phyloP scores from a whole-genome alignment of 2,329 filamentous ascomycete genomes.

The Reticulascus tulasneorum region DNA sequence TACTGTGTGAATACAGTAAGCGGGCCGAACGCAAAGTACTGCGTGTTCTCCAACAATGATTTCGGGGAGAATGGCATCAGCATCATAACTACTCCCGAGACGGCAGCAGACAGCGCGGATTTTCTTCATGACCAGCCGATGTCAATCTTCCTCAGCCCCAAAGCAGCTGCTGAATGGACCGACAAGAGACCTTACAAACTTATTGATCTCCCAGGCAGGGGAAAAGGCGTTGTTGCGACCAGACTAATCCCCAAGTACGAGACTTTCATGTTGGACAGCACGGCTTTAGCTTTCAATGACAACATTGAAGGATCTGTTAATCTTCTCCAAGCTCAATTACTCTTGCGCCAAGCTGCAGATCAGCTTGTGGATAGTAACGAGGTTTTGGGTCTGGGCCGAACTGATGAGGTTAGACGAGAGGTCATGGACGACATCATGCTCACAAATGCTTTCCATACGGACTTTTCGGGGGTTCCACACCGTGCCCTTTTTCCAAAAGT shows the following conservation, averaged over 20 bases:
- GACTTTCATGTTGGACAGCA: conserved; percentile 30
- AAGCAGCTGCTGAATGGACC: too few relatives aligned
- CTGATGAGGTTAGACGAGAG: conserved; percentile 17
- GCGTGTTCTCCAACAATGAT: conserved; percentile 24
- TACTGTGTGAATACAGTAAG: conserved; percentile 14
- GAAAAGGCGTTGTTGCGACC: conserved; percentile 29
- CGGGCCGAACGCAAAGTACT: conserved; percentile 15
- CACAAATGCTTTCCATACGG: conserved; percentile 28
- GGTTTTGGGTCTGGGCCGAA: conserved; percentile 22
- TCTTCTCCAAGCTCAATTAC: conserved; percentile 21
- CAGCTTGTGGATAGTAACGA: conserved; percentile 22
- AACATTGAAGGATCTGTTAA: conserved; percentile 25
- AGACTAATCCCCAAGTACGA: conserved; percentile 27
- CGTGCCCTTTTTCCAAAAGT: too few relatives aligned
- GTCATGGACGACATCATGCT: conserved; percentile 30
- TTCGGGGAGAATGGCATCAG: conserved; percentile 26
- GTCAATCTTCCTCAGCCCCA: too few relatives aligned
- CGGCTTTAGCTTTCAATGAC: conserved; percentile 23
- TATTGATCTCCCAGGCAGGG: conserved; percentile 24
- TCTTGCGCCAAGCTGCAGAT: conserved; percentile 23
- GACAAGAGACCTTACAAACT: conserved; percentile 26
- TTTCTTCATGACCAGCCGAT: conserved; percentile 21
- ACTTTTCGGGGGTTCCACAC: too few relatives aligned
- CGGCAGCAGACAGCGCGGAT: conserved; percentile 22
- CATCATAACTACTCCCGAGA: conserved; percentile 29